Conservation (phyloP, 2,329 filamentous ascomycete genomes). For the Cordyceps pruinosa region DNA sequence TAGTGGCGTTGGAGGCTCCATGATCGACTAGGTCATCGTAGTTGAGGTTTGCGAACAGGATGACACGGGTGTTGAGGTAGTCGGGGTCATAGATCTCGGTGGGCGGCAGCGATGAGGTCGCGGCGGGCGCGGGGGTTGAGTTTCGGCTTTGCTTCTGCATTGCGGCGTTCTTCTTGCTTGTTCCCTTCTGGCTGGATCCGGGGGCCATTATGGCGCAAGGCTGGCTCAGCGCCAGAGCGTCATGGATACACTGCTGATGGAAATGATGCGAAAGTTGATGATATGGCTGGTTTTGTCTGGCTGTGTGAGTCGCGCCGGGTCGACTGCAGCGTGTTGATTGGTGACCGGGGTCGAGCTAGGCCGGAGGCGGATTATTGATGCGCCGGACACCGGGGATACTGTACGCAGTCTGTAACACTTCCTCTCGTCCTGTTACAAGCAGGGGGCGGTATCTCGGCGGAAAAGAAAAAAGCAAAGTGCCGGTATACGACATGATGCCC, state of each 20-base stretch:
- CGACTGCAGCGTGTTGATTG: conserved; percentile 5
- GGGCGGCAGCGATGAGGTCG: conserved; percentile 42
- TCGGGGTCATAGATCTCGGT: conserved; percentile 53
- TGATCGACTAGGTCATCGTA: conserved; percentile 66
- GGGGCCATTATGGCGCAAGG: conserved; percentile 43
- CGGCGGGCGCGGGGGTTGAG: conserved; percentile 60
- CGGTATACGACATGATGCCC: too few species aligned
- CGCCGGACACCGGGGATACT: not conserved
- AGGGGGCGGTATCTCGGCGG: not conserved
- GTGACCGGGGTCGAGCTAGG: not conserved
- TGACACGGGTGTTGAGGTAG: conserved; percentile 59
- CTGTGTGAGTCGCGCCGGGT: not conserved
- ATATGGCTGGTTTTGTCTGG: not conserved
- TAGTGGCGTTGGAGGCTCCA: conserved; percentile 47
- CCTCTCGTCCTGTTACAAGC: not conserved
- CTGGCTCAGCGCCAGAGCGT: conserved; percentile 10
- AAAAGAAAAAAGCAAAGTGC: not conserved
- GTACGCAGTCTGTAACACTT: not conserved
- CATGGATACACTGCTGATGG: conserved; percentile 6
- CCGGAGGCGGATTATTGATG: conserved; percentile 6
- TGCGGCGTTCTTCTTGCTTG: conserved; percentile 57
- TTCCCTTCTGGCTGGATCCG: conserved; percentile 52
- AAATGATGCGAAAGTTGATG: conserved; percentile 2
- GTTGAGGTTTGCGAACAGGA: conserved; percentile 51
- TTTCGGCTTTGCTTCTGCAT: conserved; percentile 69